phyloP scores from a whole-genome alignment of 805 yeast species.

The Ogataea kodamae region DNA sequence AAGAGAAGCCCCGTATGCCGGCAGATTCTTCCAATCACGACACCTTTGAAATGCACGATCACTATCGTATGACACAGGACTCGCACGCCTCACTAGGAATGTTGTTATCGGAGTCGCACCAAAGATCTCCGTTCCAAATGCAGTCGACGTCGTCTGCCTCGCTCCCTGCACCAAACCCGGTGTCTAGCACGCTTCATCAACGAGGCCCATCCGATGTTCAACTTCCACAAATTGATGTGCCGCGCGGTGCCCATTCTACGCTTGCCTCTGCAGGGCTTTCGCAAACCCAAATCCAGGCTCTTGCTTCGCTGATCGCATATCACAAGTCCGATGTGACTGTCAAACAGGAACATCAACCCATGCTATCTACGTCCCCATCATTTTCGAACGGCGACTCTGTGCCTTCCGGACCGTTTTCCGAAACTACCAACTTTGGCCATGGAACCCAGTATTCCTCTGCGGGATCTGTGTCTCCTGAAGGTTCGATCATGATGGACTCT shows the following conservation, averaged over 20 bases:
- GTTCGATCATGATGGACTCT: conserved; percentile 6
- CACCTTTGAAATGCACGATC: conserved; percentile 5
- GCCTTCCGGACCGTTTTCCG: conserved; percentile 2
- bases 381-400: neutral
- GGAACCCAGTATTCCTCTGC: conserved; percentile 3
- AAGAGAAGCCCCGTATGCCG: conserved; percentile 55
- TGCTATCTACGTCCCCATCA: neutral
- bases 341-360: neutral
- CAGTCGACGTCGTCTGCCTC: conserved; percentile 27
- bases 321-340: conserved; percentile 36
- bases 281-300: conserved; percentile 66
- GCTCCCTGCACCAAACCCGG: conserved; percentile 26
- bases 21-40: conserved; percentile 11
- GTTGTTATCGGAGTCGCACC: conserved; percentile 31
- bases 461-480: conserved; percentile 11
- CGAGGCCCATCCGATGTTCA: conserved; percentile 4
- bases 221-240: conserved; percentile 60
- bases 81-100: conserved; percentile 20
- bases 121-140: conserved; percentile 8
- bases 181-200: no score
- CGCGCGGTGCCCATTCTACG: conserved; percentile 67
- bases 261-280: conserved; percentile 63
- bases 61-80: conserved; percentile 1
- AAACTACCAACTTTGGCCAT: conserved; percentile 3
- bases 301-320: conserved; percentile 70